phyloP scores from a whole-genome alignment of 176 grass and related monocot species.

The Musa acuminata region DNA sequence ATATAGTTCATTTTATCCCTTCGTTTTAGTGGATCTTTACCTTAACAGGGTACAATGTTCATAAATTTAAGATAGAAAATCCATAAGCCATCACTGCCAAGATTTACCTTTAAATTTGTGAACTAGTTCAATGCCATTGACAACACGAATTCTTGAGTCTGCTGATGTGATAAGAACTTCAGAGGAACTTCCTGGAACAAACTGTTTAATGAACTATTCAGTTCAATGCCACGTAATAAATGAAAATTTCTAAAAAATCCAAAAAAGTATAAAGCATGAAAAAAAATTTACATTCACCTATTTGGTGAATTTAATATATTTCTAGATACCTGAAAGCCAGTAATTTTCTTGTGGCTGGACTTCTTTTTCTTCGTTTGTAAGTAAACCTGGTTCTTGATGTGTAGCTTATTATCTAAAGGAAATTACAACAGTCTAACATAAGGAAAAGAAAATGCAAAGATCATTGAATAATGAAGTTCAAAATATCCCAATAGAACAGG shows the following conservation, averaged over 20 bases:
- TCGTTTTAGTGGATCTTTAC: neutral
- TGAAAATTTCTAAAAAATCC: neutral
- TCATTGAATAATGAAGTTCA: neutral
- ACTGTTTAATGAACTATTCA: constrained; percentile 42
- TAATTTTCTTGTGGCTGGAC: constrained; percentile 94
- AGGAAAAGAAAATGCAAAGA: neutral
- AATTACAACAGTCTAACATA: neutral
- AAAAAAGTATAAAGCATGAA: constrained; percentile 6
- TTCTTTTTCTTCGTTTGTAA: constrained; percentile 84
- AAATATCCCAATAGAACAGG: neutral
- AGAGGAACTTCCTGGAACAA: constrained; percentile 81
- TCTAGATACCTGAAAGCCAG: constrained; percentile 78
- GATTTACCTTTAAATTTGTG: constrained; percentile 95
- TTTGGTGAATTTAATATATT: neutral
- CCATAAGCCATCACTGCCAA: neutral
- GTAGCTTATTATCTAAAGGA: constrained; percentile 80
- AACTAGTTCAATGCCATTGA: constrained; percentile 76
- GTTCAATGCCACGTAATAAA: neutral
- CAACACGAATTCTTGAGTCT: constrained; percentile 97
- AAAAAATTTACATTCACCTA: neutral
- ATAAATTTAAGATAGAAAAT: neutral
- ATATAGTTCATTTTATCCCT: neutral
- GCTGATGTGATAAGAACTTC: constrained; percentile 96
- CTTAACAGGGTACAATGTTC: neutral
- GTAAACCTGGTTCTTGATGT: constrained; percentile 64